phyloP scores from a whole-genome alignment of 2,329 filamentous ascomycete species.

The Aureobasidium sp. region DNA sequence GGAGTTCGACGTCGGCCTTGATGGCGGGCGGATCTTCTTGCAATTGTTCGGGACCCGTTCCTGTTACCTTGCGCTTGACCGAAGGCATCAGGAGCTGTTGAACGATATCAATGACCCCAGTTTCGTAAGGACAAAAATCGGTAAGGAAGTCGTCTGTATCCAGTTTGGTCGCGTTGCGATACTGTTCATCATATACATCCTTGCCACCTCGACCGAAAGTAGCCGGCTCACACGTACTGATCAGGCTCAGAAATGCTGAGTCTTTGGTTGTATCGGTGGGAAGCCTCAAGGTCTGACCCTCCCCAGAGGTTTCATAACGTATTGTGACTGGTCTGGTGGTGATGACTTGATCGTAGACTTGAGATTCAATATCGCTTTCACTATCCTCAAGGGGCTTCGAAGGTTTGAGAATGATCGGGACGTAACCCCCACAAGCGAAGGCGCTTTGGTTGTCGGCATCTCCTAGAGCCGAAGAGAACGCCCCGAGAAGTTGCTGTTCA shows the following conservation, averaged over 20 bases:
- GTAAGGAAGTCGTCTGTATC: slow-evolving; percentile 39
- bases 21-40: background rate
- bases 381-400: too few species aligned
- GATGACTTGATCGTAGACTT: background rate
- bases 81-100: slow-evolving; percentile 37
- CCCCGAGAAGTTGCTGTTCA: background rate
- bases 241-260: slow-evolving; percentile 4
- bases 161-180: slow-evolving; percentile 47
- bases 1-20: background rate
- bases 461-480: background rate
- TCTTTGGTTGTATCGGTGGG: background rate
- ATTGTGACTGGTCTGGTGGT: slow-evolving; percentile 1
- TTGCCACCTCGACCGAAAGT: slow-evolving; percentile 40
- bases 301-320: background rate
- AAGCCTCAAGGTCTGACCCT: background rate
- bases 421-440: slow-evolving; percentile 3
- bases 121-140: slow-evolving; percentile 43
- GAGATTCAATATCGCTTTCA: background rate
- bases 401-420: background rate
- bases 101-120: slow-evolving; percentile 45
- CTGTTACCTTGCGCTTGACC: slow-evolving; percentile 4
- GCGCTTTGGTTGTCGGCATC: background rate
- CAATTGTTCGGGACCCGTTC: background rate
- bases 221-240: slow-evolving; percentile 31
- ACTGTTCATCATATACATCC: slow-evolving; percentile 43